Conservation (phyloP, 2,329 filamentous ascomycete species). For the Microsporum canis region DNA sequence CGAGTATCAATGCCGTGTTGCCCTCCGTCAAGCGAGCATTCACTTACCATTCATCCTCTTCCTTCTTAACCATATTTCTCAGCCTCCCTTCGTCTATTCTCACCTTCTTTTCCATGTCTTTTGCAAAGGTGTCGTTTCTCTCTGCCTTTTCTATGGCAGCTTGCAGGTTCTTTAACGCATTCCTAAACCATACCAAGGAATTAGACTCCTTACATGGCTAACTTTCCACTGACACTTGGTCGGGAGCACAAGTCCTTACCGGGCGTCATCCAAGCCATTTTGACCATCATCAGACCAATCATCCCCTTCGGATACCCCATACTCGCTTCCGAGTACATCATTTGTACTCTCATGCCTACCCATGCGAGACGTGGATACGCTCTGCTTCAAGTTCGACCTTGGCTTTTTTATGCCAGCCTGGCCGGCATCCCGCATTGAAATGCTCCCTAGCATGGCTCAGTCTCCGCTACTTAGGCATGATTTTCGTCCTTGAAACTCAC, state of each 20-base stretch:
- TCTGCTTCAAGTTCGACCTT: not conserved
- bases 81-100: constrained; percentile 13
- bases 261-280: constrained; percentile 10
- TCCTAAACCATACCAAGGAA: constrained; percentile 4
- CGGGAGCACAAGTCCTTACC: not conserved
- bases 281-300: constrained; percentile 8
- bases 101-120: constrained; percentile 14
- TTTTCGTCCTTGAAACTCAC: not conserved
- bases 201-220: not conserved
- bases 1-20: not conserved
- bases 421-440: not conserved
- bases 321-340: not conserved
- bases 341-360: not conserved
- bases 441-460: not conserved
- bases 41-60: constrained; percentile 11
- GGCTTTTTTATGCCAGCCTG: not conserved
- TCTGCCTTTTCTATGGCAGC: constrained; percentile 11
- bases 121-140: constrained; percentile 14
- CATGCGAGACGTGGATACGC: not conserved
- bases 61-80: constrained; percentile 9
- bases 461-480: not conserved
- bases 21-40: not conserved
- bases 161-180: constrained; percentile 13
- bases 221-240: not conserved
- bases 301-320: not conserved